Conservation (phyloP, 2,329 filamentous ascomycete genomes). For the Epicoccum nigrum region DNA sequence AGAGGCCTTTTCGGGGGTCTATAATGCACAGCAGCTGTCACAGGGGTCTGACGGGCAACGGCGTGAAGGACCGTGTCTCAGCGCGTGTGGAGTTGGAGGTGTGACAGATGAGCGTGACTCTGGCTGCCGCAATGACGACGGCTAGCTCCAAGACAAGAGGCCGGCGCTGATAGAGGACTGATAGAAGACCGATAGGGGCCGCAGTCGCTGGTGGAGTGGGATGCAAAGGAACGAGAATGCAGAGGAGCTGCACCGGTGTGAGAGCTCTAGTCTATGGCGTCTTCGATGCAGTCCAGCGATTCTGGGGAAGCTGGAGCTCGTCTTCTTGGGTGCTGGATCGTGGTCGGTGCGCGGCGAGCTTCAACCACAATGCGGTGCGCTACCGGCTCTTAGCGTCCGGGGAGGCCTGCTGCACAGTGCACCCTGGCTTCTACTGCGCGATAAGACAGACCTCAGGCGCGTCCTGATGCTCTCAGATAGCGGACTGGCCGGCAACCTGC, state of each 20-base stretch:
- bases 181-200: constrained; percentile 9
- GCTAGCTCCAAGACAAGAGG: constrained; percentile 23
- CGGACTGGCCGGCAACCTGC: neutral
- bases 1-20: neutral
- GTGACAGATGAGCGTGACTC: constrained; percentile 42
- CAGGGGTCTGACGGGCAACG: constrained; percentile 2
- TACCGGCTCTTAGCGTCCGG: constrained; percentile 13
- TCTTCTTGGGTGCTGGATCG: constrained; percentile 16
- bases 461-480: neutral
- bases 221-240: constrained; percentile 14
- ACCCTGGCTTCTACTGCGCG: neutral
- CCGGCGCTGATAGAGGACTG: constrained; percentile 15
- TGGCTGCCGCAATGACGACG: constrained; percentile 31
- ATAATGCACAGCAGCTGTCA: constrained; percentile 4
- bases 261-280: constrained; percentile 20
- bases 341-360: constrained; percentile 18
- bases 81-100: constrained; percentile 13
- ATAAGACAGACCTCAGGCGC: constrained; percentile 3
- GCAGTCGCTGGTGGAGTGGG: constrained; percentile 13
- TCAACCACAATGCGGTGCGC: constrained; percentile 21
- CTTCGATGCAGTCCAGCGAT: constrained; percentile 19
- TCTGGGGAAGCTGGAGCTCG: constrained; percentile 33
- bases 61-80: constrained; percentile 8
- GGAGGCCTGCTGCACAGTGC: too few relatives aligned
- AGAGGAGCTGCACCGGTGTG: constrained; percentile 23